Evolutionary conservation across 495 filamentous ascomycete species (phyloP).

Genomic region (Trichoderma virens): DNA sequence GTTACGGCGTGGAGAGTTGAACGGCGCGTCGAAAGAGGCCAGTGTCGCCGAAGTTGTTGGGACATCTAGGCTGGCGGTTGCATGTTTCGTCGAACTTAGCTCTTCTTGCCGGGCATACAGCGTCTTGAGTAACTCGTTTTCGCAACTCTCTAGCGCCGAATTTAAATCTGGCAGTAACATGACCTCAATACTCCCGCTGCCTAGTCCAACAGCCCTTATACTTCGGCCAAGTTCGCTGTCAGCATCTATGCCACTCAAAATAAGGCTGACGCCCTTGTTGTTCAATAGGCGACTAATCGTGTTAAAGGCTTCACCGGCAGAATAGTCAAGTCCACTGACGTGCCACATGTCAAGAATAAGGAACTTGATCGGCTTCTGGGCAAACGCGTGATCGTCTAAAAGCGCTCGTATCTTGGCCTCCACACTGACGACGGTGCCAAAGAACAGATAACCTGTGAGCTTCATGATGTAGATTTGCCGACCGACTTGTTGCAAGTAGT

Average conservation of each 20-base stretch:
- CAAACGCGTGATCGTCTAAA: conserved; percentile 74
- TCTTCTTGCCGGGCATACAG: conserved; percentile 58
- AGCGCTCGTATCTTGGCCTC: conserved; percentile 77
- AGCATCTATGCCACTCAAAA: conserved; percentile 71
- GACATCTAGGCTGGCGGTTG: conserved; percentile 43
- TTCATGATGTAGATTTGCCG: conserved; percentile 84
- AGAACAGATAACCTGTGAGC: conserved; percentile 87
- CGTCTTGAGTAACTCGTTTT: conserved; percentile 86
- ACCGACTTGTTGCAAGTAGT: conserved; percentile 77
- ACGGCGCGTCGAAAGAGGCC: conserved; percentile 37
- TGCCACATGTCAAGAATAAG: conserved; percentile 83
- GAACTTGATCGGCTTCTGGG: conserved; percentile 70
- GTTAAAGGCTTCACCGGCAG: conserved; percentile 87
- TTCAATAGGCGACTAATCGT: conserved; percentile 78
- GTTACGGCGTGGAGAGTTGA: conserved; percentile 69
- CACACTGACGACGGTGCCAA: conserved; percentile 91
- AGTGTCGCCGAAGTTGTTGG: conserved; percentile 26
- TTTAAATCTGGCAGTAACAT: conserved; percentile 84
- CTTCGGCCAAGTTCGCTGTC: conserved; percentile 66
- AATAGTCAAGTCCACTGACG: conserved; percentile 91
- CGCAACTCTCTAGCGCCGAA: conserved; percentile 83
- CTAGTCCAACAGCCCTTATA: conserved; percentile 73
- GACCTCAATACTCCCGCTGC: conserved; percentile 56
- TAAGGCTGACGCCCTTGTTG: conserved; percentile 63
- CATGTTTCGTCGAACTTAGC: conserved; percentile 26